Base-by-base conservation (phyloP, 495 filamentous ascomycete species). In the Lepidopterella palustris region DNA sequence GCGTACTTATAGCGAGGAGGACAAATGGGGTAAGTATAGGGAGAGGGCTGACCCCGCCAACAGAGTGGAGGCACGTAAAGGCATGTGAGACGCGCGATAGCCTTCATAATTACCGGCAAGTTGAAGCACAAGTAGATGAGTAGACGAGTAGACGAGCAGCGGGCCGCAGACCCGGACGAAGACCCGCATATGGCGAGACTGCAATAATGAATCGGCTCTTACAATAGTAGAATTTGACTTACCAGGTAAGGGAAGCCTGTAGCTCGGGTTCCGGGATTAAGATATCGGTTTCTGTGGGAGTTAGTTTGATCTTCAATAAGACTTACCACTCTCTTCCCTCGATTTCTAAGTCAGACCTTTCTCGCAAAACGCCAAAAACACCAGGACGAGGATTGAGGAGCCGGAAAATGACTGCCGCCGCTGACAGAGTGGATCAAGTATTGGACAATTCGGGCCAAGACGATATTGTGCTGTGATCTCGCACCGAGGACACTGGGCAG, bases 371-470 rank as follows among this genome's bases (percentile, higher is more conserved):
- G 29, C 52, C 51, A 59, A 45, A 50, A 4, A 3, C 35, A 40
- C 52, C 51, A 26, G 13, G 59, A 66, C 53, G 55, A 57, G 63
- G 40, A 45, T 49, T 20, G 32, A 29, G 18, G 53, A 31, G 8
- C 53, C 64, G 64, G 60, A 67, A 60, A 66, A 67, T 57, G 54
- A 63, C 60, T 63, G 59, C 59, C 63, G 55, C 59, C 13, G 59
- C 53, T 53, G 15, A 50, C 47, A 50, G 13, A 26, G 25, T 13
- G 25, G 53, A 24, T 31, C 57, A 53, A 54, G 56, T 56, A 62
- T 66, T 57, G 57, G 45, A 67, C 64, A 57, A 55, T 52, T 56
- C 57, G 61, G 65, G 65, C 56, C 61, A 64, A 62, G 58, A 57
- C 61, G 65, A 64, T 31, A 55, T 23, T 31, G 35, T 21, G 40